These are phyloP conservation scores for Jaenimonas drosophilae DNA, from an alignment of 208 protist genomes.

Conservation along the genomic window DNA sequence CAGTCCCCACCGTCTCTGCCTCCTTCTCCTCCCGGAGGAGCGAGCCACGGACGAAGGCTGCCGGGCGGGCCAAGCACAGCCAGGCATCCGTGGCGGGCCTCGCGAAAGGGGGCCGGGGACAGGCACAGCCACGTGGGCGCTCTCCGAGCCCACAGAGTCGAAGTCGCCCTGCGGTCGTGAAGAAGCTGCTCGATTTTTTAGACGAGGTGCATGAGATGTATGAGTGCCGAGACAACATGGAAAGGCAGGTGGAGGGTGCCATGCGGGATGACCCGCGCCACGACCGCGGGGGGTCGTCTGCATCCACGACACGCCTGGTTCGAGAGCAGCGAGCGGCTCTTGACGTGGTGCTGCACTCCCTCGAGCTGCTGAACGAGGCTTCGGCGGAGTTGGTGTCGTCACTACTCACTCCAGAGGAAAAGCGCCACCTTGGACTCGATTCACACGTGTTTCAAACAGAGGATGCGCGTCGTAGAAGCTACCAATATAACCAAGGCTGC, in stretches of 20 bases:
- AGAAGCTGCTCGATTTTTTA: slow-evolving; percentile 44
- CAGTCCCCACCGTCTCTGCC: too few species aligned
- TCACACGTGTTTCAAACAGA: slow-evolving; percentile 72
- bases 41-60: not conserved
- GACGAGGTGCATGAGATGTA: slow-evolving; percentile 39
- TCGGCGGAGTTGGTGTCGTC: slow-evolving; percentile 44
- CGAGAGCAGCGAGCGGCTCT: slow-evolving; percentile 53
- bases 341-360: slow-evolving; percentile 10
- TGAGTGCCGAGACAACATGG: slow-evolving; percentile 32
- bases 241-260: slow-evolving; percentile 23
- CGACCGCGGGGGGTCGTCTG: slow-evolving; percentile 22
- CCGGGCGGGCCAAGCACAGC: not conserved
- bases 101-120: not conserved
- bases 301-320: slow-evolving; percentile 22
- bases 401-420: slow-evolving; percentile 70
- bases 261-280: slow-evolving; percentile 71
- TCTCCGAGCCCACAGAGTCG: slow-evolving; percentile 45
- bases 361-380: slow-evolving; percentile 33
- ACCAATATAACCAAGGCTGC: slow-evolving; percentile 63
- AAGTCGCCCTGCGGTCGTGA: too few species aligned
- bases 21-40: not conserved
- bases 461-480: slow-evolving; percentile 25
- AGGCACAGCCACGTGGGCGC: slow-evolving; percentile 13
- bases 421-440: slow-evolving; percentile 65
- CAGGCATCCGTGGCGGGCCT: not conserved